Conservation (phyloP, 129 eudicot genomes). For the Helichrysum umbraculigerum region DNA sequence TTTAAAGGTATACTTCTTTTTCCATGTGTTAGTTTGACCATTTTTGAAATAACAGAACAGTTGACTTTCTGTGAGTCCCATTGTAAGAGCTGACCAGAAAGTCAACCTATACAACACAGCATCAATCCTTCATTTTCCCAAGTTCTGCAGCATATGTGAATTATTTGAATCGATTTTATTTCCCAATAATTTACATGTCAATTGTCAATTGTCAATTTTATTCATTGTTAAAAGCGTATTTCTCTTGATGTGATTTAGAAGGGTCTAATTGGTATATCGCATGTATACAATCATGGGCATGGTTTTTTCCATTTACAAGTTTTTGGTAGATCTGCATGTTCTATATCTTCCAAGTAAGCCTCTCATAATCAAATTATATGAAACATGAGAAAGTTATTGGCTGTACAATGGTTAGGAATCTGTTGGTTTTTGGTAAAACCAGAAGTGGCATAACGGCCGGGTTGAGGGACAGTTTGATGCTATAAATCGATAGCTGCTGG, state of each 20-base stretch:
- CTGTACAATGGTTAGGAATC: background rate
- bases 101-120: background rate
- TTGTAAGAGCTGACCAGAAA: background rate
- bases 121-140: background rate
- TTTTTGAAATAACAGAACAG: background rate
- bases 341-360: too few species aligned
- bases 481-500: background rate
- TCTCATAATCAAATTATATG: too few species aligned
- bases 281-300: too few species aligned
- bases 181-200: background rate
- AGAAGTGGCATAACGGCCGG: background rate
- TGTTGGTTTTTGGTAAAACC: background rate
- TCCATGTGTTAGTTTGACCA: background rate
- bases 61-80: slow-evolving; percentile 16
- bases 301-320: too few species aligned
- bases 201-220: background rate
- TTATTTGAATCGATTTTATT: background rate
- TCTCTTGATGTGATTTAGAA: background rate
- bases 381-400: background rate
- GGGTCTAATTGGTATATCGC: background rate
- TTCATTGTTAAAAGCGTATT: too few species aligned
- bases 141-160: background rate
- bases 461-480: background rate
- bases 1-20: slow-evolving; percentile 1
- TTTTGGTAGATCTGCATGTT: too few species aligned